Conservation (phyloP, 768 basidiomycete species). For the Porphyrellus cyaneotinctus region DNA sequence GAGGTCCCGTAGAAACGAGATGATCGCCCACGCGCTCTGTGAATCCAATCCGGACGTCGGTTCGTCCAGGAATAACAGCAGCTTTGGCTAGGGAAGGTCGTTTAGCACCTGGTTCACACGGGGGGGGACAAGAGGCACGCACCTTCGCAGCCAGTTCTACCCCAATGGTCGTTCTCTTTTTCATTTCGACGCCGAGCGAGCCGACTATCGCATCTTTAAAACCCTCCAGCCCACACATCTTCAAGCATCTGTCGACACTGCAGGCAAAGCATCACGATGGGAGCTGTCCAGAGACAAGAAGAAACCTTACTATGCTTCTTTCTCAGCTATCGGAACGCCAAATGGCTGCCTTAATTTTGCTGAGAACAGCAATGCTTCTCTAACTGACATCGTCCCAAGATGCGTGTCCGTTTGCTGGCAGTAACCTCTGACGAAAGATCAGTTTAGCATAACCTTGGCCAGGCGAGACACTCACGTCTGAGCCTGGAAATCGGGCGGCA, state of each 20-base stretch:
- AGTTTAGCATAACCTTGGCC: neutral
- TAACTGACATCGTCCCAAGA: constrained; percentile 67
- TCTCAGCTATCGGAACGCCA: constrained; percentile 60
- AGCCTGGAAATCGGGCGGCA: constrained; percentile 49
- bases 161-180: constrained; percentile 81
- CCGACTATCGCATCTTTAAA: constrained; percentile 68
- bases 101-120: neutral
- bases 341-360: constrained; percentile 75
- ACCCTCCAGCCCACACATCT: constrained; percentile 61
- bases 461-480: constrained; percentile 41
- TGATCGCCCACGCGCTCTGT: constrained; percentile 81
- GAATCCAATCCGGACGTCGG: constrained; percentile 87
- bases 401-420: constrained; percentile 87
- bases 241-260: constrained; percentile 53
- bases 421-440: constrained; percentile 53
- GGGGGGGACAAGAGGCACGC: neutral
- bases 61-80: constrained; percentile 84
- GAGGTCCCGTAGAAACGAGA: constrained; percentile 68
- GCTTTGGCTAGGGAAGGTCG: constrained; percentile 47
- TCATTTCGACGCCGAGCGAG: constrained; percentile 62
- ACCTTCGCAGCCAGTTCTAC: constrained; percentile 82
- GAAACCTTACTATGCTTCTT: constrained; percentile 67
- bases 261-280: neutral
- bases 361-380: constrained; percentile 77
- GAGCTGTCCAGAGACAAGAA: neutral